Conservation (phyloP, 2,329 filamentous ascomycete genomes). For the Botryotinia globosa region DNA sequence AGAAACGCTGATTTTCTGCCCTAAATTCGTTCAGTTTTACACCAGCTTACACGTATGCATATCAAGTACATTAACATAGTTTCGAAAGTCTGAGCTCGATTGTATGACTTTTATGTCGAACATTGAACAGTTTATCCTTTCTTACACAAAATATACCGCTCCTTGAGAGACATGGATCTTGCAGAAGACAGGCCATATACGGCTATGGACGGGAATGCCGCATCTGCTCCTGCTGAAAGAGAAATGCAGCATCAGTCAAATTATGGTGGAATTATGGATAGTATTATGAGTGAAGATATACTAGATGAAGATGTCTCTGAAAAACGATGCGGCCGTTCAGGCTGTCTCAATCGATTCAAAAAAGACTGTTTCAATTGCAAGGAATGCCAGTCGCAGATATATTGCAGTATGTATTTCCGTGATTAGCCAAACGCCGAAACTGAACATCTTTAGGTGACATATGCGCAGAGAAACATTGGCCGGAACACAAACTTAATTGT, state of each 20-base stretch:
- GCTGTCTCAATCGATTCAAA: background rate
- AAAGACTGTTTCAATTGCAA: background rate
- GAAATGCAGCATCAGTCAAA: slow-evolving; percentile 79
- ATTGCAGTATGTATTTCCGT: background rate
- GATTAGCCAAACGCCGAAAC: background rate
- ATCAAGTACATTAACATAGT: background rate
- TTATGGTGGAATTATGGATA: slow-evolving; percentile 70
- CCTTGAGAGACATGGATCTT: background rate
- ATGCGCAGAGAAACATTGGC: background rate
- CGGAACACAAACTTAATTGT: background rate
- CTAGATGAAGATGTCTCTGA: slow-evolving; percentile 57
- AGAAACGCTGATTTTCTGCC: background rate
- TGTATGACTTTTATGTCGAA: background rate
- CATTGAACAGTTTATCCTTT: background rate
- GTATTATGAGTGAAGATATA: slow-evolving; percentile 86
- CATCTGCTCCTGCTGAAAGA: slow-evolving; percentile 79
- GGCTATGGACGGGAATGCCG: slow-evolving; percentile 34
- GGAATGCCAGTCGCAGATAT: background rate
- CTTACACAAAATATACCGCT: background rate
- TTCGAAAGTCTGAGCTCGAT: background rate
- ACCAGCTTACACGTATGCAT: background rate
- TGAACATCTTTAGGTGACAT: background rate
- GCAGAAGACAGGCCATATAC: background rate
- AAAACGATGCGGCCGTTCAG: background rate
- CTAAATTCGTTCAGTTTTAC: background rate